Base-by-base conservation (phyloP, 73 alveolate genomes). In the Symbiodinium natans region DNA sequence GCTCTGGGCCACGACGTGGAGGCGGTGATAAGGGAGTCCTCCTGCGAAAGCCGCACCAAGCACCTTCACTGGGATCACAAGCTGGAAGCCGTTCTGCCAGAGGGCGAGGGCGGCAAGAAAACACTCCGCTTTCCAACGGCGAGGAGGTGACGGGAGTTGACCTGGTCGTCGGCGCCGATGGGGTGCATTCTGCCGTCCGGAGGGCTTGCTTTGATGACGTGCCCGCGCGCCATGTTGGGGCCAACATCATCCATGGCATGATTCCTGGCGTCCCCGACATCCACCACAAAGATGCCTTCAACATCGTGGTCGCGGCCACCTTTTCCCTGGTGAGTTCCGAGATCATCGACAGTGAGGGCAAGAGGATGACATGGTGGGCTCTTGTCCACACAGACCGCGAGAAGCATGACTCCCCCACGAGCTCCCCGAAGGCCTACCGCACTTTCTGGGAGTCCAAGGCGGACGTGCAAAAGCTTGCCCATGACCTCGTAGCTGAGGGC, bases 391-490 rank as follows among this genome's bases (percentile, higher is more conserved):
- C 71, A 29, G 71, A 52, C 71, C 71, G 71, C 71, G 71, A 52
- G 71, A 52, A 52, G 71, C 71, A 52, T 13, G 71, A 52, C 71
- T 52, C 71, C 71, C 71, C 71, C 27, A 52, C 71, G 4, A 52
- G 71, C 71, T 52, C 71, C 71, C n/a, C 31, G 25, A 52, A 52
- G 71, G 71, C 71, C 71, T 52, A 52, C 71, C 71, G 71, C 71
- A 52, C 71, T 52, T 52, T 52, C 71, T 52, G 71, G 71, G 71
- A 52, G 71, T 52, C 71, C 71, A 52, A 52, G 71, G 71, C 71
- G 25, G 71, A 52, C 71, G 71, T 52, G 31, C n/a, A 52, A 52
- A 8, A 52, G 71, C 71, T 52, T 52, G 71, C 71, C 71, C 71
- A 52, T 52, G 71, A 52, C 71, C 71, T 52, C 31, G 71, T 52